phyloP scores from a whole-genome alignment of 306 rosid species.

The Trifolium fragiferum region DNA sequence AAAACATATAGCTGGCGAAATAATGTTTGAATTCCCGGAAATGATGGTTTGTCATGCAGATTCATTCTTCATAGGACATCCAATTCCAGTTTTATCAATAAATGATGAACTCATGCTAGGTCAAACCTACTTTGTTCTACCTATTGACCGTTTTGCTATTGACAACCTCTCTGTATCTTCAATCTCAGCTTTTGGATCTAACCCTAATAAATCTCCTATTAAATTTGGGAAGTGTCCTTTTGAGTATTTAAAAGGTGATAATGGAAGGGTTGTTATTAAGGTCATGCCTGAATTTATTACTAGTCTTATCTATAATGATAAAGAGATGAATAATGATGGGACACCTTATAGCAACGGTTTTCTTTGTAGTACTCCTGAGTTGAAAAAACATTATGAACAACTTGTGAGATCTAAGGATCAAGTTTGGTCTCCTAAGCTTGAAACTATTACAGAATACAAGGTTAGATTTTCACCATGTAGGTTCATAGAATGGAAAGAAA shows the following conservation, averaged over 20 bases:
- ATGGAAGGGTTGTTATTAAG: conserved; percentile 74
- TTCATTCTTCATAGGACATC: conserved; percentile 87
- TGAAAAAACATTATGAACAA: conserved; percentile 83
- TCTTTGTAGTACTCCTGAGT: conserved; percentile 90
- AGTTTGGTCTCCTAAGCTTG: conserved; percentile 92
- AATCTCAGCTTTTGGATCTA: conserved; percentile 50
- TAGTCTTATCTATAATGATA: conserved; percentile 45
- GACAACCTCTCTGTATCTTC: conserved; percentile 62
- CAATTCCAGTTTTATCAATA: conserved; percentile 64
- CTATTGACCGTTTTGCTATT: conserved; percentile 63
- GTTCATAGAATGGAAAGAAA: conserved; percentile 65
- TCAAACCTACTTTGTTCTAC: conserved; percentile 89
- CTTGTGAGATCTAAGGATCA: conserved; percentile 80
- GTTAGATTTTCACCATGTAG: conserved; percentile 80
- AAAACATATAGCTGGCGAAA: conserved; percentile 76
- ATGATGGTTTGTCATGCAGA: conserved; percentile 81
- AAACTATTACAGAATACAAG: conserved; percentile 78
- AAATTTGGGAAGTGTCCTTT: conserved; percentile 75
- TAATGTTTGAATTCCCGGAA: conserved; percentile 88
- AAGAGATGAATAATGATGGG: conserved; percentile 26
- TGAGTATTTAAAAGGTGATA: conserved; percentile 59
- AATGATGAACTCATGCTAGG: conserved; percentile 68
- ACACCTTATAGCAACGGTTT: conserved; percentile 26
- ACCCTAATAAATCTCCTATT: conserved; percentile 50
- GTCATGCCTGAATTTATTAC: conserved; percentile 80